A percentile compares a stretch with the other conserved stretches of the same genome.
Evolutionary conservation across 2,329 filamentous ascomycete genomes (phyloP).

Genomic region (Aspergillus melleus): DNA sequence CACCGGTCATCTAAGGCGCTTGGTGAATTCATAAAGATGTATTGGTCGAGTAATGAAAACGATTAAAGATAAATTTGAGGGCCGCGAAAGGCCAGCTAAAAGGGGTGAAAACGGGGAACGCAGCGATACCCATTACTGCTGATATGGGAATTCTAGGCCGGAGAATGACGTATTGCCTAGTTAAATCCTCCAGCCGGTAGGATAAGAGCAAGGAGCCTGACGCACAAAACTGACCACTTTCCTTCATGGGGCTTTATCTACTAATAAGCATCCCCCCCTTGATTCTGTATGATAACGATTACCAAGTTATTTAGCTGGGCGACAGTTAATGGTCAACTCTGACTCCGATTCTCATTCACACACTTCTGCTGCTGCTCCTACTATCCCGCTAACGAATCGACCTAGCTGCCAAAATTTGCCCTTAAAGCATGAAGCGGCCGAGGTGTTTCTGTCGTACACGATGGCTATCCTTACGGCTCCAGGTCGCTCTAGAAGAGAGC

Average conservation of each 20-base stretch:
- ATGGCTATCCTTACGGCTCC: slow-evolving; percentile 6
- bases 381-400: not conserved
- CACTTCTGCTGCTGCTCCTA: no score
- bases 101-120: not conserved
- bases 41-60: no score
- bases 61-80: no score
- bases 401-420: no score
- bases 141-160: not conserved
- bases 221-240: not conserved
- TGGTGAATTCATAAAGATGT: no score
- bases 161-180: not conserved
- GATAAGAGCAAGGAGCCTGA: not conserved
- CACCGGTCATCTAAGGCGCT: no score
- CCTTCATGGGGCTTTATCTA: not conserved
- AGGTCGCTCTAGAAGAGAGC: slow-evolving; percentile 6
- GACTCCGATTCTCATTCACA: no score
- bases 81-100: not conserved
- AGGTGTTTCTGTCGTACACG: not conserved
- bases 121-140: not conserved
- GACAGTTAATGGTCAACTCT: no score
- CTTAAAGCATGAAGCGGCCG: no score
- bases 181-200: not conserved
- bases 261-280: not conserved
- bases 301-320: no score
- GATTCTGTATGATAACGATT: no score